Evolutionary conservation across 495 filamentous ascomycete species (phyloP), one percentile per base, ranked within the genome.

Genomic region (Entonaema liquescens): DNA sequence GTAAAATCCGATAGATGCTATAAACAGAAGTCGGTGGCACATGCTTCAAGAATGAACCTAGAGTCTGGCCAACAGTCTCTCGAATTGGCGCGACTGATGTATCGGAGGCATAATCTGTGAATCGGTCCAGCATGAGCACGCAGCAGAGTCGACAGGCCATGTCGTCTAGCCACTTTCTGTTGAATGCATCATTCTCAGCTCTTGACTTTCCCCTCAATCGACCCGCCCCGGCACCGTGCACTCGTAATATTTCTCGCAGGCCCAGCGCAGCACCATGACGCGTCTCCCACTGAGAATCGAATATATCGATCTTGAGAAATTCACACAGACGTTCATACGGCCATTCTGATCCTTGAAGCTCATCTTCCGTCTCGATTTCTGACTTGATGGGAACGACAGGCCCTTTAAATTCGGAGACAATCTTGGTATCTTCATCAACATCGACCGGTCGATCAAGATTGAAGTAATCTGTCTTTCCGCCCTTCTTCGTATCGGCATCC

Each of bases 201-300:
- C 91, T 86, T 33, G 83, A 83, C 76, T 90, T 93, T 57, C 89
- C 92, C 44, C 83, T 85, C 52, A 88, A 74, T 28, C 95, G 89
- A 42, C 96, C 95, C n/a, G 95, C 94, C 42, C 95, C 96, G 26
- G 86, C 88, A 31, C 95, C 95, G 76, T 99, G 95, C 15, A 97
- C 93, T 54, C 95, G 89, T 65, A 97, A 85, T 35, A 98, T 89
- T 79, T 99, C 96, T 72, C 96, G 89, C 29, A 99, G 82, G 33
- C 93, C 96, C 90, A 99, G 95, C 21, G 95, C 94, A 49, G 95
- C 95, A 65, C 95, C 95, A 80, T 99, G 95, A n/a, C 95, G 90
- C 35, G 94, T 92, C 79, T 99, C 95, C 95, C 95, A 99, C 72
- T 93, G 89, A 3, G 89, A 84, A 82, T 99, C 95, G 71, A 99